phyloP scores from a whole-genome alignment of 768 basidiomycete genomes.

The Mrakia gelida region DNA sequence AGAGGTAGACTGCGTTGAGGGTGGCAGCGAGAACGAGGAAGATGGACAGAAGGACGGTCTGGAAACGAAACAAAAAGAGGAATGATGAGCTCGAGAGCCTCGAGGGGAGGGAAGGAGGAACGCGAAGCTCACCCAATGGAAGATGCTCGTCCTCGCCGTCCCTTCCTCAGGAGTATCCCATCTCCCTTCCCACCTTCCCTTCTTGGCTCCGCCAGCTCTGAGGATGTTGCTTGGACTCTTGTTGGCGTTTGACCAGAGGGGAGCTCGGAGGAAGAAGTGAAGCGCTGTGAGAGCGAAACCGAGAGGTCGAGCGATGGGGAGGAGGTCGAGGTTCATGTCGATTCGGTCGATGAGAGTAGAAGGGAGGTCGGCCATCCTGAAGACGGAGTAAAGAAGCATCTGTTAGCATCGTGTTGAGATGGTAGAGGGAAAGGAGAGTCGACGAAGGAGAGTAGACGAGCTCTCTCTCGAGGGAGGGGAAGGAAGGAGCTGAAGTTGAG shows the following conservation, averaged over 20 bases:
- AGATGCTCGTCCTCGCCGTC: background rate
- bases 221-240: slow-evolving; percentile 14
- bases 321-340: slow-evolving; percentile 27
- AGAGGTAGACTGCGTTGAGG: slow-evolving; percentile 30
- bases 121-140: slow-evolving; percentile 2
- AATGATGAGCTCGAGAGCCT: background rate
- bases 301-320: slow-evolving; percentile 22
- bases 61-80: background rate
- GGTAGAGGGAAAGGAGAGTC: background rate
- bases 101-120: background rate
- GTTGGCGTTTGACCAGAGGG: slow-evolving; percentile 9
- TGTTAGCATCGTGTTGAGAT: background rate
- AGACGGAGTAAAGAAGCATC: background rate
- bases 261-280: slow-evolving; percentile 31
- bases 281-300: slow-evolving; percentile 24
- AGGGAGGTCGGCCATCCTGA: slow-evolving; percentile 22
- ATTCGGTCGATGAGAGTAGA: slow-evolving; percentile 12
- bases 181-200: slow-evolving; percentile 15
- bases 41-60: slow-evolving; percentile 28
- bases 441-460: background rate
- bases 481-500: background rate
- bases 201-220: background rate
- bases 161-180: slow-evolving; percentile 1
- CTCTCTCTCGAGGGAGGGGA: background rate
- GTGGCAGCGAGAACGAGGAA: slow-evolving; percentile 15